These are phyloP conservation scores for Aspergillus hortae DNA, from an alignment of 2,329 filamentous ascomycete species.

Conservation along the genomic window DNA sequence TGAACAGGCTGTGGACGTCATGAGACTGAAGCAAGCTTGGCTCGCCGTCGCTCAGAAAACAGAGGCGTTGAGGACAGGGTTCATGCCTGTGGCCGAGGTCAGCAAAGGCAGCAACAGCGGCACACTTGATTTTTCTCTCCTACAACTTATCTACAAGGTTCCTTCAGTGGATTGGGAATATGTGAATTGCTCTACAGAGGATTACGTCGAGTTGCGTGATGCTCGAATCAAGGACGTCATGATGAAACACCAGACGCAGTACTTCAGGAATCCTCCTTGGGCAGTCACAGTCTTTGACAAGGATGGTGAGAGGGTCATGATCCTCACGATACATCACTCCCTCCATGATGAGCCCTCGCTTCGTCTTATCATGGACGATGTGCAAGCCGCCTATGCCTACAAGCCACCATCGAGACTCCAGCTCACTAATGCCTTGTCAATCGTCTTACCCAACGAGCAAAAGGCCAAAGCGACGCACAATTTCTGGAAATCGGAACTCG, in stretches of 20 bases:
- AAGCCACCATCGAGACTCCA: conserved; percentile 22
- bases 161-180: conserved; percentile 24
- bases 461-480: conserved; percentile 12
- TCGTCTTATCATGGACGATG: conserved; percentile 24
- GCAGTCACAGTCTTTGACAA: conserved; percentile 32
- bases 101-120: conserved; percentile 1
- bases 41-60: conserved; percentile 23
- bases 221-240: conserved; percentile 22
- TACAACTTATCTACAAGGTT: conserved; percentile 28
- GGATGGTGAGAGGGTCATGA: conserved; percentile 24
- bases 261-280: conserved; percentile 34
- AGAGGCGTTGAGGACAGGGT: conserved; percentile 36
- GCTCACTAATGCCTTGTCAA: conserved; percentile 23
- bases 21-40: conserved; percentile 32
- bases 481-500: conserved; percentile 25
- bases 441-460: conserved; percentile 18
- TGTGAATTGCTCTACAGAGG: conserved; percentile 10
- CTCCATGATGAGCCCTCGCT: conserved; percentile 32
- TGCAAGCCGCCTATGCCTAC: conserved; percentile 21
- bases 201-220: conserved; percentile 12
- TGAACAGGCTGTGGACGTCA: conserved; percentile 22
- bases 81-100: conserved; percentile 30
- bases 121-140: conserved; percentile 17
- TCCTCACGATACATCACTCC: conserved; percentile 36
- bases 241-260: conserved; percentile 21